Evolutionary conservation across 257 asterid species (phyloP).

Genomic region (Ajuga chamaepitys): DNA sequence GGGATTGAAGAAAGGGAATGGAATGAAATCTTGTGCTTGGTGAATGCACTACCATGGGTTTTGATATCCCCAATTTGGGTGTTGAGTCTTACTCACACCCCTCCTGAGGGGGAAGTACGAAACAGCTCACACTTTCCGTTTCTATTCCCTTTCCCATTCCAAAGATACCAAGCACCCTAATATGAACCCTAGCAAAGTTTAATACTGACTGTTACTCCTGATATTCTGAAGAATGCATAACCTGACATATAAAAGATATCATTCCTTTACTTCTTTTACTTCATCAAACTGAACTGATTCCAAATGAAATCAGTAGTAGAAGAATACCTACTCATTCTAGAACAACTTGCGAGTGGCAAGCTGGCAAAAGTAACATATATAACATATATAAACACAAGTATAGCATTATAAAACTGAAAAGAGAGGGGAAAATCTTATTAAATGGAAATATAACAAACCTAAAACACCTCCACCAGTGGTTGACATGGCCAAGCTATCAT

Average conservation of each 20-base stretch:
- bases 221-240: neutral
- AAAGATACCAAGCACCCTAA: too few relatives aligned
- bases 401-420: neutral
- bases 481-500: constrained; percentile 62
- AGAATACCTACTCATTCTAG: neutral
- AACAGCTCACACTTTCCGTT: too few relatives aligned
- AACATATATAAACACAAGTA: neutral
- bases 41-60: too few relatives aligned
- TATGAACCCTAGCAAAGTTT: neutral
- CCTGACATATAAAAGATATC: neutral
- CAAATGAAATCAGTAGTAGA: neutral
- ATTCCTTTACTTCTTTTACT: constrained; percentile 2
- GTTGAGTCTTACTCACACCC: too few relatives aligned
- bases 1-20: too few relatives aligned
- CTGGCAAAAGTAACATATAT: neutral
- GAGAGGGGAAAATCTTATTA: neutral
- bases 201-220: neutral
- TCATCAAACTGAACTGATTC: neutral
- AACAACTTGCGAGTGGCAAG: neutral
- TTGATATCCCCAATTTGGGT: too few relatives aligned
- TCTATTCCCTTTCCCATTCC: too few relatives aligned
- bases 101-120: too few relatives aligned
- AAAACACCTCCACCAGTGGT: constrained; percentile 90
- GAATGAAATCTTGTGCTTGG: too few relatives aligned
- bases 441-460: constrained; percentile 47